A percentile compares a stretch with the other conserved stretches of the same genome.
These are phyloP conservation scores for Clitocybe nebularis DNA, from an alignment of 1,284 basidiomycete genomes.

Conservation along the genomic window DNA sequence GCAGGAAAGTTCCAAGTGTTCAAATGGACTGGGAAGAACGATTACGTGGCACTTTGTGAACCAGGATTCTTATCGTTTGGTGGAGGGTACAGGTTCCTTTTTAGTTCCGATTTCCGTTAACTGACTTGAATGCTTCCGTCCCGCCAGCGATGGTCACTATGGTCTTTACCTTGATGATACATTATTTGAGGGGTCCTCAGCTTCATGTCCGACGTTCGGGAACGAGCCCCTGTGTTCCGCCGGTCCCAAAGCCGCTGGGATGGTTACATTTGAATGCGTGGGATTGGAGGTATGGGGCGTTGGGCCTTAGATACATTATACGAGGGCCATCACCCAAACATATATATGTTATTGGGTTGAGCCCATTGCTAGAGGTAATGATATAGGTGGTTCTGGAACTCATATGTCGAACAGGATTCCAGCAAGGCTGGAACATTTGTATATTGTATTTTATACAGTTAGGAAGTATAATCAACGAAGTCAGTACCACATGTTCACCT, in stretches of 20 bases:
- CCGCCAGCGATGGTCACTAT: slow-evolving; percentile 73
- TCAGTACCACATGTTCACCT: too few relatives aligned
- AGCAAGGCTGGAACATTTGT: too few relatives aligned
- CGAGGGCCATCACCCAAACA: too few relatives aligned
- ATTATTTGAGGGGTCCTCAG: slow-evolving; percentile 81
- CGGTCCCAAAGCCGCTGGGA: slow-evolving; percentile 41
- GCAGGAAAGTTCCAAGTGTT: slow-evolving; percentile 56
- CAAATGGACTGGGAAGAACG: slow-evolving; percentile 88
- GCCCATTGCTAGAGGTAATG: too few relatives aligned
- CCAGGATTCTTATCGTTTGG: slow-evolving; percentile 80
- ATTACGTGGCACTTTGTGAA: slow-evolving; percentile 88
- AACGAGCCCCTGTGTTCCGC: slow-evolving; percentile 78
- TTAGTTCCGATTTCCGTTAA: neutral
- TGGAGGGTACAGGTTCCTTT: slow-evolving; percentile 66
- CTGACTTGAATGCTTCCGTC: neutral
- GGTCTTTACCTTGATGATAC: slow-evolving; percentile 88
- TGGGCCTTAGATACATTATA: slow-evolving; percentile 33
- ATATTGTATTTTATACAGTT: too few relatives aligned
- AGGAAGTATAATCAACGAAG: too few relatives aligned
- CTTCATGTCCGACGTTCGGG: slow-evolving; percentile 81
- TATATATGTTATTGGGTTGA: too few relatives aligned
- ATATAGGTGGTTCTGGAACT: too few relatives aligned
- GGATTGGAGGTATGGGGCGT: slow-evolving; percentile 86
- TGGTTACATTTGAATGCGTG: slow-evolving; percentile 75
- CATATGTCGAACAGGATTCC: too few relatives aligned